Percentiles rank a stretch among this genome's conserved stretches.
These are phyloP conservation scores for Acanthamoeba royreba DNA, from an alignment of 208 protist genomes.

Conservation along the genomic window DNA sequence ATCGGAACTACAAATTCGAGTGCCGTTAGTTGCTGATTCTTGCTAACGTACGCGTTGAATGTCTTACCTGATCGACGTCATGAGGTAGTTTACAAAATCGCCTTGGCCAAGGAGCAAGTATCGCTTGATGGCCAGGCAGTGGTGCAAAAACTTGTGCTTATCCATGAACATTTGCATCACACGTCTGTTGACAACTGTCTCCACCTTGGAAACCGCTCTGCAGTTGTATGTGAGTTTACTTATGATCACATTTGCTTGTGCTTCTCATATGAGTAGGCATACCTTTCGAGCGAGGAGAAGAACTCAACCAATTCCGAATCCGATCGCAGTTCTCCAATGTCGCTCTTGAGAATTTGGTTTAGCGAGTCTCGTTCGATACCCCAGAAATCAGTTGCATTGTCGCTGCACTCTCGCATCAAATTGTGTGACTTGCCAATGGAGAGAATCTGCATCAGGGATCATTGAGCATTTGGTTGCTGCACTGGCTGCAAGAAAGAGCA, in stretches of 20 bases:
- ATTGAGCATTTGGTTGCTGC: neutral
- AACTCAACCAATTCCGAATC: neutral
- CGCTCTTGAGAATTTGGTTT: neutral
- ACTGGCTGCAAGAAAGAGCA: neutral
- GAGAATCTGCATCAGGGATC: slow-evolving; percentile 55
- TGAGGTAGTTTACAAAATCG: slow-evolving; percentile 82
- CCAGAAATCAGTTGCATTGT: neutral
- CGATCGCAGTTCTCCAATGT: neutral
- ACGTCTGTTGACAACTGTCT: slow-evolving; percentile 10
- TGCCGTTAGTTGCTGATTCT: neutral
- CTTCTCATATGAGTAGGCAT: neutral
- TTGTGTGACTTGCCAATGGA: slow-evolving; percentile 81
- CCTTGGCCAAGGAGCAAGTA: slow-evolving; percentile 84
- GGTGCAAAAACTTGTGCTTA: slow-evolving; percentile 67
- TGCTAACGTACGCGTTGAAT: neutral
- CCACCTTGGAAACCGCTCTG: neutral
- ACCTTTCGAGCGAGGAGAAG: slow-evolving; percentile 24
- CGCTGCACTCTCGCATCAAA: slow-evolving; percentile 76
- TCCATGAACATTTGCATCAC: slow-evolving; percentile 68
- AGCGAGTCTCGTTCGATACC: neutral
- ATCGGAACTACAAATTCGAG: neutral
- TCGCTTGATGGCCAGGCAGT: slow-evolving; percentile 71
- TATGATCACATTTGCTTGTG: neutral
- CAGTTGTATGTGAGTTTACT: neutral
- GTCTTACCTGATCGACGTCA: slow-evolving; percentile 69